These are phyloP conservation scores for Coemansia sp. DNA, from an alignment of 192 early-diverging fungal genomes.

Conservation along the genomic window DNA sequence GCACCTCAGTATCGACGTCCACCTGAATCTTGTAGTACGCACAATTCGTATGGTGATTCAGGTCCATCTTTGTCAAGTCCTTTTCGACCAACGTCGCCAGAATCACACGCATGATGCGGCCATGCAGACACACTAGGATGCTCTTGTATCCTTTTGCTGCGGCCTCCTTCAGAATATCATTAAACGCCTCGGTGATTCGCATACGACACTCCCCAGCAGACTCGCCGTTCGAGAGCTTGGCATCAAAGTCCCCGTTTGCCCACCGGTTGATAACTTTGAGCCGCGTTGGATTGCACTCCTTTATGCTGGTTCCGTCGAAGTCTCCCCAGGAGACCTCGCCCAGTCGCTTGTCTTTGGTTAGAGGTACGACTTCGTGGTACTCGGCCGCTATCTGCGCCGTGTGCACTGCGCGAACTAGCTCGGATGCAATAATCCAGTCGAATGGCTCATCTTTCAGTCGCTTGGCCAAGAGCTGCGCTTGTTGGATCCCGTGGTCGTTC, in stretches of 20 bases:
- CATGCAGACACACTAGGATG: slow-evolving; percentile 40
- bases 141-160: slow-evolving; percentile 12
- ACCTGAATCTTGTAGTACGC: slow-evolving; percentile 42
- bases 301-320: slow-evolving; percentile 27
- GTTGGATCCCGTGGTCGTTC: slow-evolving; percentile 28
- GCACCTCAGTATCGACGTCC: slow-evolving; percentile 14
- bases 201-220: slow-evolving; percentile 38
- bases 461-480: slow-evolving; percentile 28
- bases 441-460: slow-evolving; percentile 25
- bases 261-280: slow-evolving; percentile 18
- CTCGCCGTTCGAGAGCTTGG: slow-evolving; percentile 37
- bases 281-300: slow-evolving; percentile 8
- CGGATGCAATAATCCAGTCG: slow-evolving; percentile 45
- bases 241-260: slow-evolving; percentile 38
- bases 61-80: slow-evolving; percentile 37
- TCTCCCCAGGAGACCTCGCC: slow-evolving; percentile 53
- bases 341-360: slow-evolving; percentile 34
- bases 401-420: slow-evolving; percentile 34
- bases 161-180: slow-evolving; percentile 19
- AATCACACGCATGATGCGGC: slow-evolving; percentile 47
- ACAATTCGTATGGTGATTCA: slow-evolving; percentile 41
- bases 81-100: slow-evolving; percentile 42
- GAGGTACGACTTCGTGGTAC: slow-evolving; percentile 24
- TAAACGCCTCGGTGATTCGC: slow-evolving; percentile 28
- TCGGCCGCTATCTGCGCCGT: slow-evolving; percentile 27